Evolutionary conservation across 139 green algal species (phyloP).

Genomic region (Penium margaritaceum): DNA sequence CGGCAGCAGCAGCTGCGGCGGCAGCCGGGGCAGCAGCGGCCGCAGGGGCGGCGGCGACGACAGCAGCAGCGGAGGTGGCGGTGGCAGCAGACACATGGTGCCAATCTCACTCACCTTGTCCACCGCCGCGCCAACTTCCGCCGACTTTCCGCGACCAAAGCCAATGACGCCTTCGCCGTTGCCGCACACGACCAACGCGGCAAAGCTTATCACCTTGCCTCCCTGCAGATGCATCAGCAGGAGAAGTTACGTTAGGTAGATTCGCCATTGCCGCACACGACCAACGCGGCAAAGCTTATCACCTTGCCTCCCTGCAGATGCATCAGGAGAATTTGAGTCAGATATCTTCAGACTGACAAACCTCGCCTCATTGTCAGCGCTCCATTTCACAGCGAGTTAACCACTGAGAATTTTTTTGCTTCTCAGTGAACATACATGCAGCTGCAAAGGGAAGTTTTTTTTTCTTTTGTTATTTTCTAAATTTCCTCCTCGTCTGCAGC

Average conservation of each 20-base stretch:
- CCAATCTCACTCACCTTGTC: constrained; percentile 34
- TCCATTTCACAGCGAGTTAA: too few relatives aligned
- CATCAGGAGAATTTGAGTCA: too few relatives aligned
- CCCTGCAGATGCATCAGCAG: too few relatives aligned
- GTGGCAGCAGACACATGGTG: not conserved
- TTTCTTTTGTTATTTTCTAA: too few relatives aligned
- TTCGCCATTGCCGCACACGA: constrained; percentile 50
- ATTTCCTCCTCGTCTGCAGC: too few relatives aligned
- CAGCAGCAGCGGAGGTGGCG: not conserved
- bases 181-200: constrained; percentile 50
- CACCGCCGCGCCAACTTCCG: constrained; percentile 41
- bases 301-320: constrained; percentile 46
- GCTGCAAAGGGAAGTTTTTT: too few relatives aligned
- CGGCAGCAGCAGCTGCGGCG: not conserved
- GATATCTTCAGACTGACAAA: too few relatives aligned
- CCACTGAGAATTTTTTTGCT: too few relatives aligned
- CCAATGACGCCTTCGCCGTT: constrained; percentile 49
- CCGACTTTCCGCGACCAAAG: constrained; percentile 47
- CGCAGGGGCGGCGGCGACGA: too few relatives aligned
- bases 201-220: constrained; percentile 46
- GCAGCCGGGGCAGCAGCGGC: not conserved
- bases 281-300: constrained; percentile 45
- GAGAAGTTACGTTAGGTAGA: not conserved
- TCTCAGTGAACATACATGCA: too few relatives aligned
- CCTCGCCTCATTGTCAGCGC: too few relatives aligned